A percentile compares a stretch with the other conserved stretches of the same genome.
Evolutionary conservation across 768 basidiomycete genomes (phyloP).

Genomic region (Tylopilus plumbeoviolaceoides): DNA sequence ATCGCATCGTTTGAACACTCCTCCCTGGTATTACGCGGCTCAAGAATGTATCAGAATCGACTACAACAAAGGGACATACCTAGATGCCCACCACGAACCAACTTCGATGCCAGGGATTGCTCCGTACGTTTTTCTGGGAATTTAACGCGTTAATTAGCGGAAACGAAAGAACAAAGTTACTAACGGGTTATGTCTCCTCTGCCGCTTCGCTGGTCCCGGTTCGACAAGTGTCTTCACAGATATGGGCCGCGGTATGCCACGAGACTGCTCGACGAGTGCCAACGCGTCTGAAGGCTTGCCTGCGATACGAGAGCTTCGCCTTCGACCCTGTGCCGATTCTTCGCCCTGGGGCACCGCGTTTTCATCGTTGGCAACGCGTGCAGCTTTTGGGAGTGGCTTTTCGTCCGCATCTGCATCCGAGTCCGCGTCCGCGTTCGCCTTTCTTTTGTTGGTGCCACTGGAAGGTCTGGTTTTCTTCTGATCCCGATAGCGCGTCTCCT

Average conservation of each 20-base stretch:
- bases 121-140: slow-evolving; percentile 69
- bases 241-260: slow-evolving; percentile 33
- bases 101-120: slow-evolving; percentile 74
- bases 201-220: slow-evolving; percentile 30
- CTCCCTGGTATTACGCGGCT: slow-evolving; percentile 30
- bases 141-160: slow-evolving; percentile 18
- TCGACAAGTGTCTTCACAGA: slow-evolving; percentile 36
- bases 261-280: slow-evolving; percentile 34
- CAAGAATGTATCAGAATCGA: neutral
- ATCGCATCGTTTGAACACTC: slow-evolving; percentile 74
- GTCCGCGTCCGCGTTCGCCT: slow-evolving; percentile 28
- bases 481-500: slow-evolving; percentile 32
- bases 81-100: slow-evolving; percentile 79
- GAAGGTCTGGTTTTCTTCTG: neutral
- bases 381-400: slow-evolving; percentile 21
- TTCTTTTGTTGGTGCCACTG: slow-evolving; percentile 37
- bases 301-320: slow-evolving; percentile 66
- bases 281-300: slow-evolving; percentile 54
- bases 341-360: slow-evolving; percentile 6
- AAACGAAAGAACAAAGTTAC: neutral
- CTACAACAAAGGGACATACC: slow-evolving; percentile 35
- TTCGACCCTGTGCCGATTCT: slow-evolving; percentile 27
- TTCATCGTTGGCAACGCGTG: slow-evolving; percentile 18
- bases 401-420: slow-evolving; percentile 25
- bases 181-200: slow-evolving; percentile 34